phyloP scores from a whole-genome alignment of 257 asterid genomes.

The Fraxinus cuspidata region DNA sequence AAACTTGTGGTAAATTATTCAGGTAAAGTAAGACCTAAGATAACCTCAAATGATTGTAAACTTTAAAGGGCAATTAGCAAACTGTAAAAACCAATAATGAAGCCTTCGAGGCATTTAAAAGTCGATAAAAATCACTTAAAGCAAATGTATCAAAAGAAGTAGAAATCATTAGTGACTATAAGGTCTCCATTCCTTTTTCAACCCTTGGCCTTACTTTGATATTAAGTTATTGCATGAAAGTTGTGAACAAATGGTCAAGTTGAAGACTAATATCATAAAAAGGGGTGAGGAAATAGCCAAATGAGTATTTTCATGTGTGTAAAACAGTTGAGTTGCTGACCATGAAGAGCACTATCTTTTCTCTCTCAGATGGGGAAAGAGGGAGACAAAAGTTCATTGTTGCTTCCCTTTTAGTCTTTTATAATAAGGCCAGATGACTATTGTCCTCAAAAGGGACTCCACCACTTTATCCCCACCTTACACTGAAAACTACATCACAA shows the following conservation, averaged over 20 bases:
- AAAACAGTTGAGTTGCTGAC: constrained; percentile 63
- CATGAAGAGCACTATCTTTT: constrained; percentile 56
- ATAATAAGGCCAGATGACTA: constrained; percentile 36
- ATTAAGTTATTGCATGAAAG: constrained; percentile 45
- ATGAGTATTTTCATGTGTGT: constrained; percentile 44
- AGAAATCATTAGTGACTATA: constrained; percentile 50
- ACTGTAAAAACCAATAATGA: constrained; percentile 33
- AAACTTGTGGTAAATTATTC: not conserved
- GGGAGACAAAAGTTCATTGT: constrained; percentile 35
- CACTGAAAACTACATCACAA: constrained; percentile 43
- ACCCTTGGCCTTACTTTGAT: constrained; percentile 40
- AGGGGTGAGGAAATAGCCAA: constrained; percentile 57
- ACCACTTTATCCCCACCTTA: constrained; percentile 33
- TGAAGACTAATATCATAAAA: constrained; percentile 52
- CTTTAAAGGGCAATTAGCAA: not conserved
- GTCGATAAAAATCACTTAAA: constrained; percentile 36
- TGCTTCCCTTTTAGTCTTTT: constrained; percentile 33
- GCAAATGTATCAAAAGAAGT: constrained; percentile 63
- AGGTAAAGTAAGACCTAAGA: not conserved
- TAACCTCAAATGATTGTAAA: not conserved
- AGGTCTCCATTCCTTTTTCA: constrained; percentile 40
- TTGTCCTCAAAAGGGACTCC: constrained; percentile 38
- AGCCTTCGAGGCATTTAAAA: constrained; percentile 49
- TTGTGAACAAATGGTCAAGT: constrained; percentile 57
- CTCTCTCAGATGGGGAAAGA: constrained; percentile 32